Evolutionary conservation across 768 basidiomycete species (phyloP), one percentile per base, ranked within the genome.

Genomic region (Tulasnella sp.): DNA sequence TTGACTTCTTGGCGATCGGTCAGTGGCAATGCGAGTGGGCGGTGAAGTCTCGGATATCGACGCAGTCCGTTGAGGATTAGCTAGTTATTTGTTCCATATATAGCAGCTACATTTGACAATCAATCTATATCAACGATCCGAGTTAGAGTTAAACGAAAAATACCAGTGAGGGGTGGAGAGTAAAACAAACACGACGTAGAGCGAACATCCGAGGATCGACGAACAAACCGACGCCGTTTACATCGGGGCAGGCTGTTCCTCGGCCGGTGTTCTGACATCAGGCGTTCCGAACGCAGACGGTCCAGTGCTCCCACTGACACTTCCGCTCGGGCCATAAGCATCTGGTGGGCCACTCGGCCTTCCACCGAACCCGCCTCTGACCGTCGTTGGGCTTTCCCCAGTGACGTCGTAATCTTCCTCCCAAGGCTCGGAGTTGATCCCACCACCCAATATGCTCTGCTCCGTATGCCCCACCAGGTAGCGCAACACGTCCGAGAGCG

Each of bases 401-500:
- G 52, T 59, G 52, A 59, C 22, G 52, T 59, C 64, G 64, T 32
- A 36, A 65, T 65, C 64, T 17, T 40, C 39, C 0, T 40, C 64
- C 64, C 64, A 65, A 29, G 35, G 34, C 35, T 65, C 64, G 9
- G 34, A 36, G 19, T 16, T 26, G 19, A 65, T 65, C 3, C 64
- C 64, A n/a, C 64, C 64, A n/a, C 35, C 34, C 34, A 65, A 34
- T 36, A 65, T 65, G 64, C 64, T 65, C 35, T 65, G 64, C 19
- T 65, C 64, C 1, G 26, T 29, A 17, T 65, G 17, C 11, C 77
- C 77, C 42, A 95, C 89, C 73, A 95, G 82, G 77, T 95, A 93
- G 37, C 89, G 87, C 65, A 96, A 81, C 52, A 96, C 92, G 77
- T 96, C 94, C 79, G 90, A 92, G 69, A 96, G 83, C 5, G 92